Percentiles rank a stretch among this genome's conserved stretches.
These are phyloP conservation scores for Ustilago nuda DNA, from an alignment of 1,284 basidiomycete species.

Conservation along the genomic window DNA sequence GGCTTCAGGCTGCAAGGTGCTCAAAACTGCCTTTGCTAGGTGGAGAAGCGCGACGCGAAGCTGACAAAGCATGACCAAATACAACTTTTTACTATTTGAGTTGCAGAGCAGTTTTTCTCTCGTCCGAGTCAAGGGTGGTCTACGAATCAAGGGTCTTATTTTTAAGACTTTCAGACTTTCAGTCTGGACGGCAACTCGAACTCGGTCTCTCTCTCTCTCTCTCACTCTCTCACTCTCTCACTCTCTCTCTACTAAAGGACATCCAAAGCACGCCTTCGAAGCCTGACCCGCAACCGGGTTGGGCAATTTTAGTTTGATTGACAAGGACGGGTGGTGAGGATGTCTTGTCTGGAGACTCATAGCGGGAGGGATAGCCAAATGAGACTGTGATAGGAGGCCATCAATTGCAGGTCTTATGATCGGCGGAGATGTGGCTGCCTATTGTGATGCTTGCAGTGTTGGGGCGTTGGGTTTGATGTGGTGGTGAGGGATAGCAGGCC, in stretches of 20 bases:
- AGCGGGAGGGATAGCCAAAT: background rate
- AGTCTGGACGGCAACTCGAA: constrained; percentile 4
- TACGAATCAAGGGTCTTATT: background rate
- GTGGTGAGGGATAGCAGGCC: background rate
- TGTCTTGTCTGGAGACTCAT: background rate
- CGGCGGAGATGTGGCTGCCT: background rate
- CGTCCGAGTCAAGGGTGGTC: background rate
- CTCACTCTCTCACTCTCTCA: background rate
- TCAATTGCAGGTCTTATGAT: too few species aligned
- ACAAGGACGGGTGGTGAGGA: background rate
- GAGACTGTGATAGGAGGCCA: background rate
- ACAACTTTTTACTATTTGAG: too few species aligned
- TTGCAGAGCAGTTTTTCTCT: background rate
- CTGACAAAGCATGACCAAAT: background rate
- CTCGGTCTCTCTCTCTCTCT: background rate
- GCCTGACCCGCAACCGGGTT: background rate
- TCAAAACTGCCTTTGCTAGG: background rate
- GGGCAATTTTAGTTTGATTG: background rate
- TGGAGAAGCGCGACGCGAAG: constrained; percentile 7
- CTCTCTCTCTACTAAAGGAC: background rate
- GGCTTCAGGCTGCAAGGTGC: background rate
- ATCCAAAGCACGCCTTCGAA: background rate
- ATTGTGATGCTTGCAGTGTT: background rate
- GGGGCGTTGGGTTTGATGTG: background rate
- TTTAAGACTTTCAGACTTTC: background rate